Evolutionary conservation across 2,329 filamentous ascomycete species (phyloP), one percentile per base, ranked within the genome.

Genomic region (Cryphonectria radicalis): DNA sequence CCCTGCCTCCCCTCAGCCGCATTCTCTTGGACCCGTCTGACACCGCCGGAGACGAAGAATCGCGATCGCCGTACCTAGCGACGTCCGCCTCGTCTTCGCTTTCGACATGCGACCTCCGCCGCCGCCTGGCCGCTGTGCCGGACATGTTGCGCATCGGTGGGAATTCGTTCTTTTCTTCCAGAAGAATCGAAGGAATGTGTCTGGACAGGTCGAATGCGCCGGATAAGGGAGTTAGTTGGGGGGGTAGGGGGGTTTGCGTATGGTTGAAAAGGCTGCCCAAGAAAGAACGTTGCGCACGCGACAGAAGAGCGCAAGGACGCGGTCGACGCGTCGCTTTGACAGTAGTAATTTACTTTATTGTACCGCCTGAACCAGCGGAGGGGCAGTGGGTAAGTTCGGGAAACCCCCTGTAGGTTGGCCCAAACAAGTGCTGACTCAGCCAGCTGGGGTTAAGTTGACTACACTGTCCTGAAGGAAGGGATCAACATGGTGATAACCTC

Each of bases 21-120:
- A 77, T 79, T 66, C 83, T 80, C 72, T 84, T 84, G 3, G 79
- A 76, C 13, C 76, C 76, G 59, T 78, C 79, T 25, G 76, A 74
- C 62, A 71, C 74, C 63, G 76, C 72, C 17, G 78, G 76, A 32
- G 75, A 75, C 42, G 77, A 64, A 63, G 69, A 72, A 76, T 70
- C 59, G 65, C 67, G 71, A 76, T 71, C 57, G 75, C 74, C 71
- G 72, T 72, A 70, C 6, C 68, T 66, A 25, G 59, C 66, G 2
- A 46, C 59, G 69, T 80, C 79, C 67, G 79, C 78, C 25, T 81
- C 79, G 62, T 81, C 80, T 17, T 80, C 78, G 71, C 79, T 81
- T 37, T 85, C 82, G 59, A 80, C 80, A 14, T 80, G 79, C 32
- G 81, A 79, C 68, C 85, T 84, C 71, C 83, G 80, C 28, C 85